These are phyloP conservation scores for Porphyra umbilicalis DNA, from an alignment of 31 red algal genomes.

Conservation along the genomic window DNA sequence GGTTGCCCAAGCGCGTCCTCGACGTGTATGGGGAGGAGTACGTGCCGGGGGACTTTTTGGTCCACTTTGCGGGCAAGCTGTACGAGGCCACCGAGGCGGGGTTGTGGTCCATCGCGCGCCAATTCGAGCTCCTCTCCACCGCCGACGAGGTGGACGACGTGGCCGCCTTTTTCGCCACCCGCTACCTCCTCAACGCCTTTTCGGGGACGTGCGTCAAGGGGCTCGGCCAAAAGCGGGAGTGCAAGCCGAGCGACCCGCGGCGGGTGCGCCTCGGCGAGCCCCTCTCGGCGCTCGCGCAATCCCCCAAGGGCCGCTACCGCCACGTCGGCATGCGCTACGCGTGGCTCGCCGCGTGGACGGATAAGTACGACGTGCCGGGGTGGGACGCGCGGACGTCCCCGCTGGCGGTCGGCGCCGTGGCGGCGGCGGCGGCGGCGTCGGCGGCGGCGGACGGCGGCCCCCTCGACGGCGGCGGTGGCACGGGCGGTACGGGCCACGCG, in stretches of 20 bases:
- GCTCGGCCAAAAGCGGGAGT: slow-evolving; percentile 21
- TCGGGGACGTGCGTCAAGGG: slow-evolving; percentile 30
- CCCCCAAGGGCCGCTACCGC: slow-evolving; percentile 53
- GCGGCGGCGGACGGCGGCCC: too few species aligned
- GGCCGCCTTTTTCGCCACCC: slow-evolving; percentile 53
- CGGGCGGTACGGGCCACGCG: too few species aligned
- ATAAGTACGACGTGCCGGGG: slow-evolving; percentile 63
- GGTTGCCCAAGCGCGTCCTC: slow-evolving; percentile 68
- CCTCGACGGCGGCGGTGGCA: neutral
- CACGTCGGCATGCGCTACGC: slow-evolving; percentile 57
- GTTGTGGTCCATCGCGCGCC: slow-evolving; percentile 56
- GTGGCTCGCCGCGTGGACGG: slow-evolving; percentile 64
- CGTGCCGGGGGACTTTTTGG: slow-evolving; percentile 73
- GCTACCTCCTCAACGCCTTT: slow-evolving; percentile 54
- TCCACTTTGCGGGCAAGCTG: slow-evolving; percentile 86
- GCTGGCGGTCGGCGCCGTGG: neutral
- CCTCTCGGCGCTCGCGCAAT: slow-evolving; percentile 38
- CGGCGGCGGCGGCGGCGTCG: neutral
- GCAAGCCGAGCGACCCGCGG: slow-evolving; percentile 47
- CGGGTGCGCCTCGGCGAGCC: slow-evolving; percentile 36
- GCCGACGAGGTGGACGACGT: slow-evolving; percentile 67
- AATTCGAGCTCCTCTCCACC: slow-evolving; percentile 76
- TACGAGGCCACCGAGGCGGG: slow-evolving; percentile 81
- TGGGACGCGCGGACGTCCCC: slow-evolving; percentile 15
- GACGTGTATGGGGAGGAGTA: slow-evolving; percentile 87